phyloP scores from a whole-genome alignment of 352 stramenopile genomes.

The Blastocystis sp. region DNA sequence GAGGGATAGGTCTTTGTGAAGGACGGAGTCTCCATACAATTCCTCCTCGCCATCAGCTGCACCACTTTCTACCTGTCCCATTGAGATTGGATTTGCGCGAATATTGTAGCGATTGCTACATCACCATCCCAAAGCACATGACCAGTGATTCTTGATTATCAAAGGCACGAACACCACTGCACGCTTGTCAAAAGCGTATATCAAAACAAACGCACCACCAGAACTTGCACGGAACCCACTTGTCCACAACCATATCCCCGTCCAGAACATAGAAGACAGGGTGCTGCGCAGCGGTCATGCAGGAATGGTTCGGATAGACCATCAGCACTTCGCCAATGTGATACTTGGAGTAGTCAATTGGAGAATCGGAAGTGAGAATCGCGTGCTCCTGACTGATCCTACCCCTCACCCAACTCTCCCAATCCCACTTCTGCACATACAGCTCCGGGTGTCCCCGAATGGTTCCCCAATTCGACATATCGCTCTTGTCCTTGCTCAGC shows the following conservation, averaged over 20 bases:
- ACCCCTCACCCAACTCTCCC: not conserved
- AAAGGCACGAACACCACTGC: no score
- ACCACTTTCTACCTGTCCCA: conserved; percentile 59
- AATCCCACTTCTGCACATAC: conserved; percentile 51
- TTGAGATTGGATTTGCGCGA: not conserved
- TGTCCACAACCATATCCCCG: conserved; percentile 48
- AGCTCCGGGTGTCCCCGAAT: conserved; percentile 37
- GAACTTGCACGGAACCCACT: conserved; percentile 61
- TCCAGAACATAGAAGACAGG: conserved; percentile 34
- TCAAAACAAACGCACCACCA: conserved; percentile 47
- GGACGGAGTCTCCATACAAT: not conserved
- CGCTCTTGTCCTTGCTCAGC: conserved; percentile 64
- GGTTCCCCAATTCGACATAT: conserved; percentile 33
- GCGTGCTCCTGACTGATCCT: conserved; percentile 67
- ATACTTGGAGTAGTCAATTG: conserved; percentile 67
- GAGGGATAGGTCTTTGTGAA: conserved; percentile 20
- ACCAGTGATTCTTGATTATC: no score
- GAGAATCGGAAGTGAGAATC: conserved; percentile 49
- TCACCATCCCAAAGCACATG: no score
- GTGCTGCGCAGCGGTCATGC: conserved; percentile 66
- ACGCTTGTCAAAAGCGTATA: no score
- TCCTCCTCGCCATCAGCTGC: conserved; percentile 26
- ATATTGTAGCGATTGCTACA: no score
- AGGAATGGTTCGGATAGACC: conserved; percentile 62
- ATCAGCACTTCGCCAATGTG: conserved; percentile 53